Evolutionary conservation across 345 rosid species (phyloP).

Genomic region (Camelina hispida): DNA sequence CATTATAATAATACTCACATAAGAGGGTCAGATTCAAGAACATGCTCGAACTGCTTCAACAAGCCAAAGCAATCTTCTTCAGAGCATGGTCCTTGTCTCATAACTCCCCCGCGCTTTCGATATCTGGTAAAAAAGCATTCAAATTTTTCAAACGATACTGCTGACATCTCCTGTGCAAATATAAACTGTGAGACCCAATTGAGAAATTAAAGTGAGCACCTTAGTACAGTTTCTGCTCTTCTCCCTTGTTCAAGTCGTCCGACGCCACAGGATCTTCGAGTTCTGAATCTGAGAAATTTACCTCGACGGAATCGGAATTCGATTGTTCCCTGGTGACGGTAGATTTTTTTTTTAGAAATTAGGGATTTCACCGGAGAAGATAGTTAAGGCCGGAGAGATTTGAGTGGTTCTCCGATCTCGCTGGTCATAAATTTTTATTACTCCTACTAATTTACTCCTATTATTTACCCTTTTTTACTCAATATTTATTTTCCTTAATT

Average conservation of each 20-base stretch:
- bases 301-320: not conserved
- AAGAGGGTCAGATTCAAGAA: slow-evolving; percentile 74
- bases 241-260: no score
- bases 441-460: not conserved
- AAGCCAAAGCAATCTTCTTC: slow-evolving; percentile 43
- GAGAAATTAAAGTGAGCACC: no score
- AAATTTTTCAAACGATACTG: no score
- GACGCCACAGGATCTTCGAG: not conserved
- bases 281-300: not conserved
- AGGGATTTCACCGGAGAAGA: not conserved
- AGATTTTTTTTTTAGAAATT: not conserved
- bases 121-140: no score
- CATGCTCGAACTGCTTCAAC: slow-evolving; percentile 57
- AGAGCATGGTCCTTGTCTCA: slow-evolving; percentile 44
- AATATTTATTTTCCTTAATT: no score
- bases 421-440: not conserved
- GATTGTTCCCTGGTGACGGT: not conserved
- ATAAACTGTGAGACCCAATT: no score
- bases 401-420: not conserved
- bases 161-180: no score
- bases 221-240: no score
- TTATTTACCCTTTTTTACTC: not conserved
- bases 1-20: slow-evolving; percentile 54
- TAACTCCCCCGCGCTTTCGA: no score
- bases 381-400: not conserved